Evolutionary conservation across 768 basidiomycete species (phyloP).

Genomic region (Exidia glandulosa): DNA sequence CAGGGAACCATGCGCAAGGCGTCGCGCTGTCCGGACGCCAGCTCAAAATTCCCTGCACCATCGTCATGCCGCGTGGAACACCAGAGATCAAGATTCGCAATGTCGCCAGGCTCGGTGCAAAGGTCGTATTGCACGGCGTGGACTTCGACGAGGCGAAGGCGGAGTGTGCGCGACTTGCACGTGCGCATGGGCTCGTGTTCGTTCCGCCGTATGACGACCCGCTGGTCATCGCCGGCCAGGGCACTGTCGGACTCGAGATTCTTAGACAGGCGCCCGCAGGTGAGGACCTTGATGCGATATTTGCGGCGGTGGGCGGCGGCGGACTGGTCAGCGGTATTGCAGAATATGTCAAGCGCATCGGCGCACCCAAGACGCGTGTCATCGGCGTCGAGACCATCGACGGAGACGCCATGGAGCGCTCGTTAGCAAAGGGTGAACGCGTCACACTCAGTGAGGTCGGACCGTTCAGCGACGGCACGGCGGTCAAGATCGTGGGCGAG

Average conservation of each 20-base stretch:
- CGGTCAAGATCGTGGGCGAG: conserved; percentile 89
- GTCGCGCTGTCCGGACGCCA: conserved; percentile 89
- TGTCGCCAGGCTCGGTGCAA: conserved; percentile 88
- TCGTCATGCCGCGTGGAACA: conserved; percentile 94
- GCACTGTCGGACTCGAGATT: conserved; percentile 90
- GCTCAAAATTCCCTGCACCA: conserved; percentile 89
- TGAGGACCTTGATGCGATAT: conserved; percentile 71
- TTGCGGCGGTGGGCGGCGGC: conserved; percentile 89
- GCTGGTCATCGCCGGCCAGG: conserved; percentile 93
- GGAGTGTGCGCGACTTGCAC: conserved; percentile 82
- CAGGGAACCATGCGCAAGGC: conserved; percentile 98
- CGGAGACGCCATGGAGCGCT: conserved; percentile 86
- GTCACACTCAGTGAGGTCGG: conserved; percentile 84
- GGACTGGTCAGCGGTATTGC: conserved; percentile 85
- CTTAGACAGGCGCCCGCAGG: conserved; percentile 64
- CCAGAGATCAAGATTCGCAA: conserved; percentile 95
- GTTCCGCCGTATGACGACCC: conserved; percentile 98
- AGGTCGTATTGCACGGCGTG: conserved; percentile 80
- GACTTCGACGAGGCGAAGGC: conserved; percentile 96
- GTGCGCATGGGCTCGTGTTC: conserved; percentile 65
- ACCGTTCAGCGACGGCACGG: conserved; percentile 95
- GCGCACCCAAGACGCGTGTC: conserved; percentile 68
- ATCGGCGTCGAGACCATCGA: conserved; percentile 91
- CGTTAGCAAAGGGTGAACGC: conserved; percentile 69
- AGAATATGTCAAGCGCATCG: conserved; percentile 89